These are phyloP conservation scores for Ampelocalamus luodianensis DNA, from an alignment of 176 grass and related monocot genomes.

Conservation along the genomic window DNA sequence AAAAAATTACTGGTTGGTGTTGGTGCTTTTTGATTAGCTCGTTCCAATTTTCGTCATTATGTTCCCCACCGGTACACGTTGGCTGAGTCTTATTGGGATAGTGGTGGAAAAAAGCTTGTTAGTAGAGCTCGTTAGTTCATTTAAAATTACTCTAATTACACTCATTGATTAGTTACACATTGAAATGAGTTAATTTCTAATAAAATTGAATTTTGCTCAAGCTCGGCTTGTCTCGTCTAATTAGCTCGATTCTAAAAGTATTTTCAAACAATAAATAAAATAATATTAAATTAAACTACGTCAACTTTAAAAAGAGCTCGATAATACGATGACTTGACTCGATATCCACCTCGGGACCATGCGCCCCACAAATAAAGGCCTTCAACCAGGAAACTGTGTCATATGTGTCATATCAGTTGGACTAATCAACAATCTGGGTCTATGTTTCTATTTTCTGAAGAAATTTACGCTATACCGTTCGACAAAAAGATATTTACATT, in stretches of 20 bases:
- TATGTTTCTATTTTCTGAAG: background rate
- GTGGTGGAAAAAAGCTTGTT: too few species aligned
- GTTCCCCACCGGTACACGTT: constrained; percentile 19
- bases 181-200: too few species aligned
- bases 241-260: too few species aligned
- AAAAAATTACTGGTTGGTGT: background rate
- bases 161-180: too few species aligned
- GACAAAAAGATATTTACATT: background rate
- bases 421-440: background rate
- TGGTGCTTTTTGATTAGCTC: background rate
- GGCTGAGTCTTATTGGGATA: background rate
- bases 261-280: too few species aligned
- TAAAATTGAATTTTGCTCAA: too few species aligned
- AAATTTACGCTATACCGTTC: background rate
- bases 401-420: background rate
- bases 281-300: too few species aligned
- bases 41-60: constrained; percentile 33
- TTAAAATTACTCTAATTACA: too few species aligned
- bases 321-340: too few species aligned
- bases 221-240: too few species aligned
- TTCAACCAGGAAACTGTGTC: background rate
- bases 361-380: constrained; percentile 27
- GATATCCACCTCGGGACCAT: constrained; percentile 31
- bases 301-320: too few species aligned
- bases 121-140: too few species aligned